Base-by-base conservation (phyloP, 1,284 basidiomycete genomes). In the Vanrija sp. region DNA sequence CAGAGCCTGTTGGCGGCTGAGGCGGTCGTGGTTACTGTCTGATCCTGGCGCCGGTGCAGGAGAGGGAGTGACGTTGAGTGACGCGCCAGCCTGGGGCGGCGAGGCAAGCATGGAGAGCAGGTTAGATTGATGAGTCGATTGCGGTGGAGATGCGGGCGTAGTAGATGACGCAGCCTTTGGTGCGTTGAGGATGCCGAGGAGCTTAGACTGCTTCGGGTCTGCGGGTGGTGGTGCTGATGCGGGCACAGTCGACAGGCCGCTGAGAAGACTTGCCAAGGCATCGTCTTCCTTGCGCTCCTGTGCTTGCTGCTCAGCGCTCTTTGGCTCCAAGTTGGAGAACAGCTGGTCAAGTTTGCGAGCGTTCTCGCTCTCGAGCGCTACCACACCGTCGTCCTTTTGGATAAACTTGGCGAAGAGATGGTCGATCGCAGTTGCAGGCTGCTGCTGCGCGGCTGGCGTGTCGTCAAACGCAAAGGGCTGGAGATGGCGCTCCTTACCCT, bases 371-470 rank as follows among this genome's bases (percentile, higher is more conserved):
- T 58, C 61, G 16, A 55, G 46, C 4, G 49, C 51, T 3, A 55
- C 52, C 14, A 52, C 54, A 3, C 56, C 46, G 40, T 68, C 59
- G 49, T 73, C 69, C 45, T 71, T 71, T 38, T 66, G 66, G 38
- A 74, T 61, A 54, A 73, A 74, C 19, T 61, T 64, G 19, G 66
- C 55, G 38, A 74, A 73, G 2, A 74, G 63, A 26, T 68, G 58
- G 51, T 74, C 72, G 18, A 73, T 62, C 7, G 69, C 65, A 16
- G 59, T 65, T 39, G 39, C 53, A n/a, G 46, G 49, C 18, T 43
- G 46, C 45, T 54, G 38, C 10, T 23, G 18, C 23, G 38, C 47
- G 15, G 45, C 28, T 1, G 46, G 60, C 25, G n/a, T 44, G 51
- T 44, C 61, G 54, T 68, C 68, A 43, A 69, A 72, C 23, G 57